A percentile compares a stretch with the other conserved stretches of the same genome.
Evolutionary conservation across 441 rosid species (phyloP).

Genomic region (Pelargonium cotyledonis): DNA sequence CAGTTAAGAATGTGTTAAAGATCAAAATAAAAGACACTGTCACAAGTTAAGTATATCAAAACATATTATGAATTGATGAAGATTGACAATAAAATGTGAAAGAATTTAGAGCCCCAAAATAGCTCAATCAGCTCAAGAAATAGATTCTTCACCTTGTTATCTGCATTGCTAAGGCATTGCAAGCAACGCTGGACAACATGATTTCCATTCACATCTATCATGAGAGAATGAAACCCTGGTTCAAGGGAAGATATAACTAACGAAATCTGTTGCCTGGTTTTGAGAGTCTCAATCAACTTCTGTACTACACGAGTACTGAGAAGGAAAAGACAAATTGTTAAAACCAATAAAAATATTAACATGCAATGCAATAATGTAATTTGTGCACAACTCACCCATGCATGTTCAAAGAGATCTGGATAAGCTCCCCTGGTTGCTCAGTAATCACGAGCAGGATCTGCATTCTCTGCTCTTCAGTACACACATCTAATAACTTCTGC

Average conservation of each 20-base stretch:
- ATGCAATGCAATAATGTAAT: background rate
- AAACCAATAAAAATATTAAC: background rate
- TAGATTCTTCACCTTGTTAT: slow-evolving; percentile 27
- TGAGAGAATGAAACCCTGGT: slow-evolving; percentile 38
- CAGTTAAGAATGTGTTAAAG: background rate
- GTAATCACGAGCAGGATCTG: slow-evolving; percentile 39
- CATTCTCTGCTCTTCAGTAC: slow-evolving; percentile 44
- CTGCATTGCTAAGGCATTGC: slow-evolving; percentile 33
- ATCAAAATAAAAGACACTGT: background rate
- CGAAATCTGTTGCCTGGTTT: slow-evolving; percentile 35
- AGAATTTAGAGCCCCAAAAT: background rate
- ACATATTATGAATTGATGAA: slow-evolving; percentile 12
- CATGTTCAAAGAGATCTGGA: slow-evolving; percentile 37
- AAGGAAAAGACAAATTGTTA: slow-evolving; percentile 12
- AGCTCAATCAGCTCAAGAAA: background rate
- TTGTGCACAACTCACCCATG: slow-evolving; percentile 36
- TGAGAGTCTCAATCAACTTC: slow-evolving; percentile 42
- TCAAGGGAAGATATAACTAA: slow-evolving; percentile 39
- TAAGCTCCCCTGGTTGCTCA: slow-evolving; percentile 34
- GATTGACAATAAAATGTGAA: background rate
- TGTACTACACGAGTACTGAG: slow-evolving; percentile 52
- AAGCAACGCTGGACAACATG: slow-evolving; percentile 55
- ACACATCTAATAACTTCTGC: slow-evolving; percentile 51
- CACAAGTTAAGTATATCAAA: background rate
- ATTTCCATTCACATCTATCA: slow-evolving; percentile 45